phyloP scores from a whole-genome alignment of 805 yeast genomes.

The Wickerhamiella occidentalis region DNA sequence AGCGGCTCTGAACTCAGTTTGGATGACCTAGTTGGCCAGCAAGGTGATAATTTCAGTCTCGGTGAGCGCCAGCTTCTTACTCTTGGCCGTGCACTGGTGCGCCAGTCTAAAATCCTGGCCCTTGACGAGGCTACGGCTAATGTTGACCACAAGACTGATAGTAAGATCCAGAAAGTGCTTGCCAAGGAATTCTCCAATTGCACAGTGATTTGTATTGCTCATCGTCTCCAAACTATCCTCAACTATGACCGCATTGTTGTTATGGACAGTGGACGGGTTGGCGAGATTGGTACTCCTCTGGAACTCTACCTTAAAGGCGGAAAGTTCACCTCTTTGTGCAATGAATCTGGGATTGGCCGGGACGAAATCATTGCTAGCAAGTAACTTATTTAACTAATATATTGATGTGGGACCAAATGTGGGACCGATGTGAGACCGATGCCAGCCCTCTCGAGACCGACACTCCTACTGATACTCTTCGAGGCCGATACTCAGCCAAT shows the following conservation, averaged over 20 bases:
- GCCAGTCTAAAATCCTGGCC: conserved; percentile 47
- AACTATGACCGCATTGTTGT: conserved; percentile 48
- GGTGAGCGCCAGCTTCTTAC: conserved; percentile 60
- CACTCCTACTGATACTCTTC: too few relatives aligned
- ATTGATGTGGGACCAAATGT: too few relatives aligned
- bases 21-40: conserved; percentile 48
- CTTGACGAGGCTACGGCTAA: conserved; percentile 70
- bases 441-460: too few relatives aligned
- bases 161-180: conserved; percentile 49
- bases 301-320: conserved; percentile 26
- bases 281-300: conserved; percentile 43
- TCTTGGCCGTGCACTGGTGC: conserved; percentile 57
- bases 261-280: conserved; percentile 43
- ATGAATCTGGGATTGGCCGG: background rate
- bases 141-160: conserved; percentile 64
- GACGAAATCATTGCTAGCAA: background rate
- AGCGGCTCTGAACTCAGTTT: conserved; percentile 49
- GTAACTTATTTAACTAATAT: too few relatives aligned
- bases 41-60: conserved; percentile 55
- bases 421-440: too few relatives aligned
- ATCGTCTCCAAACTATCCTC: conserved; percentile 50
- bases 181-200: conserved; percentile 45
- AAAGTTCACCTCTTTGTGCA: background rate
- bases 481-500: background rate
- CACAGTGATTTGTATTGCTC: conserved; percentile 64